A percentile compares a stretch with the other conserved stretches of the same genome.
Evolutionary conservation across 306 rosid species (phyloP).

Genomic region (Abrus pulchellus): DNA sequence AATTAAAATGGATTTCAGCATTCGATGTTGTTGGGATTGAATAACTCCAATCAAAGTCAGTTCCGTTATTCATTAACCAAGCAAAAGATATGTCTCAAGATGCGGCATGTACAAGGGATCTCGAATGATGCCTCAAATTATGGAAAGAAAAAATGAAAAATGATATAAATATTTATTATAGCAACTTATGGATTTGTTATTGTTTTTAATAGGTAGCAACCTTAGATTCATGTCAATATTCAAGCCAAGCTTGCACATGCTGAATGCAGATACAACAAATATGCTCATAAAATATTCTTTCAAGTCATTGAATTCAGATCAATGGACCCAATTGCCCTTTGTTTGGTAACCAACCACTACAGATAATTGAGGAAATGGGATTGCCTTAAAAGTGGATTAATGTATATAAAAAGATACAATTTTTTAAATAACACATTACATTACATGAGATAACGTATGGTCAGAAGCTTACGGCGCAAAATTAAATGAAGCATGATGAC

Average conservation of each 20-base stretch:
- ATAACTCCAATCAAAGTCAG: not conserved
- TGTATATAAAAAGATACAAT: conserved; percentile 50
- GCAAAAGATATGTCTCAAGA: not conserved
- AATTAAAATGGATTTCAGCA: not conserved
- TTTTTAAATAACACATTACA: conserved; percentile 48
- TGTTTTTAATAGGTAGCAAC: too few relatives aligned
- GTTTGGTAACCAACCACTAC: not conserved
- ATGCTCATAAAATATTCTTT: not conserved
- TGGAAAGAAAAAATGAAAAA: not conserved
- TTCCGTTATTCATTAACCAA: not conserved
- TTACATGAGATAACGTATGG: conserved; percentile 49
- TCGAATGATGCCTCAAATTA: not conserved
- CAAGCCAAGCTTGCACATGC: too few relatives aligned
- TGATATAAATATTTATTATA: not conserved
- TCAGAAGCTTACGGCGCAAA: conserved; percentile 56
- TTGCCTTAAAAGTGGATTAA: conserved; percentile 39
- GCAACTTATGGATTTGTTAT: too few relatives aligned
- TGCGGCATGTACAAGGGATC: not conserved
- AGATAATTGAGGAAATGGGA: conserved; percentile 37
- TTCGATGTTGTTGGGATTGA: not conserved
- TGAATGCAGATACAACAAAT: conserved; percentile 10
- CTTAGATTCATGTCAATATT: too few relatives aligned
- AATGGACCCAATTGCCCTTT: not conserved
- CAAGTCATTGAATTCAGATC: conserved; percentile 9
- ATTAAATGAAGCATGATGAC: conserved; percentile 49